A percentile compares a stretch with the other conserved stretches of the same genome.
phyloP scores from a whole-genome alignment of 1,284 basidiomycete genomes.

The Naganishia albida region DNA sequence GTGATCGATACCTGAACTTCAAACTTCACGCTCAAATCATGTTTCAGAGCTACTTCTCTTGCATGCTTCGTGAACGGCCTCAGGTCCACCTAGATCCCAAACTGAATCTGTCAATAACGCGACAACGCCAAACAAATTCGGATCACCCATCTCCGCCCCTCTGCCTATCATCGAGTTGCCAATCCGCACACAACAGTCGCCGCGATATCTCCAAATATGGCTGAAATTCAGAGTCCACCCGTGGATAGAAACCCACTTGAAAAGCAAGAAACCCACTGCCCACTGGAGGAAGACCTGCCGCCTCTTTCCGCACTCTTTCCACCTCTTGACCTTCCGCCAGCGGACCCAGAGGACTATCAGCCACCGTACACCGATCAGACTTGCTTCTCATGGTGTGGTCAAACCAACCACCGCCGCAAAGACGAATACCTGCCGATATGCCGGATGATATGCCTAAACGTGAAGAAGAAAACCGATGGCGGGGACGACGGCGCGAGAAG shows the following conservation, averaged over 20 bases:
- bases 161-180: no score
- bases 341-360: slow-evolving; percentile 21
- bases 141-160: no score
- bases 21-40: no score
- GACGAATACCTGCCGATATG: slow-evolving; percentile 20
- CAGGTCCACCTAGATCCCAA: no score
- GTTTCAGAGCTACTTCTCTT: no score
- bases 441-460: slow-evolving; percentile 24
- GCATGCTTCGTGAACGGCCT: no score
- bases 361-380: slow-evolving; percentile 25
- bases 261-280: neutral
- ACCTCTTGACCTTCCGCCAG: slow-evolving; percentile 22
- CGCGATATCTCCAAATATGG: neutral
- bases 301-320: slow-evolving; percentile 20
- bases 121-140: no score
- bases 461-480: slow-evolving; percentile 4
- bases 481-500: slow-evolving; percentile 17
- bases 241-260: neutral
- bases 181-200: no score
- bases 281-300: slow-evolving; percentile 5
- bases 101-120: no score
- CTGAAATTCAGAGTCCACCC: neutral
- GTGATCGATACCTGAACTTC: no score
- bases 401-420: slow-evolving; percentile 14
- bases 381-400: slow-evolving; percentile 27